Percentiles rank a stretch among this genome's conserved stretches.
Evolutionary conservation across 208 protist species (phyloP).

Genomic region (Borovskyia barvae): DNA sequence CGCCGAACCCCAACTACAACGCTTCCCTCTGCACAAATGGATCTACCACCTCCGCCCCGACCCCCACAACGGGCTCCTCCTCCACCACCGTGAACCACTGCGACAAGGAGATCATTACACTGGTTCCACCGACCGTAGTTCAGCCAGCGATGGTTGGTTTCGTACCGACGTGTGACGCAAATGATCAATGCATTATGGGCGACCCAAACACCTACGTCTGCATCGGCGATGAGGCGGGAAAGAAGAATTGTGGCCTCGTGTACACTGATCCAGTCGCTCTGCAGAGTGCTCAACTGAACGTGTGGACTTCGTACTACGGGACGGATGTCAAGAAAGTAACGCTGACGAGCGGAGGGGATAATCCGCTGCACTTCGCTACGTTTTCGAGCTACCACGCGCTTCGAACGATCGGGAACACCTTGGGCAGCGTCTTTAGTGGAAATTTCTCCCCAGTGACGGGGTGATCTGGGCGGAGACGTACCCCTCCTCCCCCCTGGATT

Average conservation of each 20-base stretch:
- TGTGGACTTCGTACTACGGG: constrained; percentile 80
- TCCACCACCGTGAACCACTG: constrained; percentile 19
- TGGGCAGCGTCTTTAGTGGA: constrained; percentile 20
- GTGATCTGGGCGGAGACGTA: no score
- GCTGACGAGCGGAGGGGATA: constrained; percentile 63
- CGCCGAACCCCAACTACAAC: constrained; percentile 54
- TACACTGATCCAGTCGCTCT: constrained; percentile 22
- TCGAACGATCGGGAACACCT: constrained; percentile 16
- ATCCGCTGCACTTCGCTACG: constrained; percentile 65
- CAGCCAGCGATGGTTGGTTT: constrained; percentile 77
- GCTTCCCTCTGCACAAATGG: constrained; percentile 2
- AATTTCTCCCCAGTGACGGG: constrained; percentile 2
- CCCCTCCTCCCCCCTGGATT: no score
- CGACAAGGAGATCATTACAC: constrained; percentile 11
- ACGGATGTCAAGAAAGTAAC: constrained; percentile 47
- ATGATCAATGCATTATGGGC: constrained; percentile 59
- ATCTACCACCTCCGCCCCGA: not conserved
- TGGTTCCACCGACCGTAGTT: constrained; percentile 11
- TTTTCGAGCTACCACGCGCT: constrained; percentile 40
- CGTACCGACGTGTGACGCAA: constrained; percentile 57
- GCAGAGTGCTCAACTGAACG: constrained; percentile 18
- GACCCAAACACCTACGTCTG: constrained; percentile 30
- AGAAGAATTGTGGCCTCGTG: constrained; percentile 78
- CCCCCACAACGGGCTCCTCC: not conserved
- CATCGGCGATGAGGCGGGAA: constrained; percentile 50